Base-by-base conservation (phyloP, 108 stramenopile species). In the Skeletonema potamos region DNA sequence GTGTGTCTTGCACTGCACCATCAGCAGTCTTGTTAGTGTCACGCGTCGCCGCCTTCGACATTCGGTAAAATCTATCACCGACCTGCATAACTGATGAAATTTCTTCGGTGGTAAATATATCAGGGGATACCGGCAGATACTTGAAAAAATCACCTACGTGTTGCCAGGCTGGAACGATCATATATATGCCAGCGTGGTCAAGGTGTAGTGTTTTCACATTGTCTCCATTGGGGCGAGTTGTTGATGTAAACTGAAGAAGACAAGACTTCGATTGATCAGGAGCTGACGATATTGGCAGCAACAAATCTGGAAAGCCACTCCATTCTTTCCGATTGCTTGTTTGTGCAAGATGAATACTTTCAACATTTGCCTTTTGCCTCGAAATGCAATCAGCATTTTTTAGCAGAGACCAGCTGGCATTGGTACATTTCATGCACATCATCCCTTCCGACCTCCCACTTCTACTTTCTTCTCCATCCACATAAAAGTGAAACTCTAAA, bases 1-100 rank as follows among this genome's bases (percentile, higher is more conserved):
- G 26, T 13, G 17, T 27, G 6, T 34, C 24, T 39, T 43, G 54
- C 32, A 58, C 64, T 7, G 61, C 28, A 33, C 62, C 63, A 66
- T 70, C 70, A 13, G 28, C 15, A 29, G 64, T 54, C 13, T 13
- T 55, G 37, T 51, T 33, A 15, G 44, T n/a, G 4, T 66, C 59
- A 41, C 48, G 9, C 8, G 22, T 22, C 8, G 48, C 1, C 22
- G 48, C 22, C 48, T 51, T 51, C 22, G 48, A 51, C 48, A 51
- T 51, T 27, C 51, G 33, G 59, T 91, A 91, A 88, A 88, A 91
- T n/a, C 90, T 61, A 76, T 91, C 90, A 11, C 87, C 90, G 26
- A 91, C 73, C 56, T 91, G 87, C 48, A 91, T 84, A 13, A 73
- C 69, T 10, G 62, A 34, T 34, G 66, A 22, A 13, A 86, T 77